Evolutionary conservation across 768 basidiomycete genomes (phyloP), one percentile per base, ranked within the genome.

Genomic region (Dictyophora rubrovolvata): DNA sequence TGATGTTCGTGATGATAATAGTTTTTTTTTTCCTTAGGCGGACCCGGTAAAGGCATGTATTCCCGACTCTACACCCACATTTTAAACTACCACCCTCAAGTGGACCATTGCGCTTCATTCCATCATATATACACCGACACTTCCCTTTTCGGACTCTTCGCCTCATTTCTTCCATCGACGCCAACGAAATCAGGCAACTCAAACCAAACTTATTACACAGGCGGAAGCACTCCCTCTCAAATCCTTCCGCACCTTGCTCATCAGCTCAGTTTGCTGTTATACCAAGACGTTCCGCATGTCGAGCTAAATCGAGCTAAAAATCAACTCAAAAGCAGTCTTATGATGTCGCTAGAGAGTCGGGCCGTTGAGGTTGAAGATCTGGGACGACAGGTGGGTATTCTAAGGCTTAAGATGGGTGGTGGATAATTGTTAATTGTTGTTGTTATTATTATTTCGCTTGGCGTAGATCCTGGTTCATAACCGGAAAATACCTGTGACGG

Each of bases 31-130:
- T 57, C 53, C 54, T 21, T 65, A 80, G 93, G 95, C 63, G 95
- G 95, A 3, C 95, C 95, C 1, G 95, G 95, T 16, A 98, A 98
- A 75, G 95, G 95, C 65, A 98, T 98, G 95, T 98, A 96, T 77
- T 93, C 93, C 35, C 86, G 95, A 22, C 74, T 97, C 28, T 97
- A 98, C 75, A 95, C 93, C 10, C 85, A 93, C 68, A 92, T 98
- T 66, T 84, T 98, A 60, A 97, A 98, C 70, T 87, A 90, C 67
- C 90, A 93, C 75, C 82, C 92, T 54, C 85, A 90, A 67, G 81
- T 98, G 66, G 95, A 98, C 70, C 91, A 93, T 70, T 97, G 94
- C 70, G 86, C 89, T 9, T 87, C 91, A 18, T 97, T 96, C 85
- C 93, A 98, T 69, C 95, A 98, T 72, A 93, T 94, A 68, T 98